These are phyloP conservation scores for Quercus cerris DNA, from an alignment of 306 rosid species.

Conservation along the genomic window DNA sequence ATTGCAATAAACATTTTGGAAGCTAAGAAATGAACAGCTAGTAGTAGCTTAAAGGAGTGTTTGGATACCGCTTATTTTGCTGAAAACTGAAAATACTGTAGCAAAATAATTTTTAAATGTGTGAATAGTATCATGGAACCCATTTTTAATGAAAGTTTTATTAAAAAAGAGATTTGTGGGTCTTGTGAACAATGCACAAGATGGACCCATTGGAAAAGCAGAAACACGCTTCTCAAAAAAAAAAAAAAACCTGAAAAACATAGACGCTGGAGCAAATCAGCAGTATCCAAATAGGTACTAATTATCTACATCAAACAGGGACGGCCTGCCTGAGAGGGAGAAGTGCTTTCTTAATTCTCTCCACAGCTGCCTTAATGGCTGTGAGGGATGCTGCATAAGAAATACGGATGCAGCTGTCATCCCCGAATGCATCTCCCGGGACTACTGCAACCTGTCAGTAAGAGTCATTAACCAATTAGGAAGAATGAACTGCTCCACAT, in stretches of 20 bases:
- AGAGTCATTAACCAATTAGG: conserved; percentile 6
- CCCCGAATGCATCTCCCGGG: conserved; percentile 92
- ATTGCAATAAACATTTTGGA: conserved; percentile 17
- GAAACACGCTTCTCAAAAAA: too few relatives aligned
- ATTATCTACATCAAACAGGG: conserved; percentile 31
- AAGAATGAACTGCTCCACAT: not conserved
- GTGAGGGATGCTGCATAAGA: conserved; percentile 87
- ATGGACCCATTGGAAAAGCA: too few relatives aligned
- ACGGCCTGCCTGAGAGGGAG: conserved; percentile 38
- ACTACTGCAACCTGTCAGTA: conserved; percentile 83
- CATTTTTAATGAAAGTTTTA: too few relatives aligned
- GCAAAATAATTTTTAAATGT: too few relatives aligned
- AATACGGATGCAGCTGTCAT: conserved; percentile 81
- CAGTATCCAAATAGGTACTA: not conserved
- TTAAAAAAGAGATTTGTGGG: too few relatives aligned
- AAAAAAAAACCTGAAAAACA: too few relatives aligned
- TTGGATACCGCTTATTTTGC: too few relatives aligned
- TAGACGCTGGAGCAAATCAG: too few relatives aligned
- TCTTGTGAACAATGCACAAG: too few relatives aligned
- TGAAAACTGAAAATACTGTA: too few relatives aligned
- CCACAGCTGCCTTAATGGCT: conserved; percentile 73
- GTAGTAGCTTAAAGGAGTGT: not conserved
- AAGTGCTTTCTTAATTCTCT: conserved; percentile 78
- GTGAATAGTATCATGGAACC: too few relatives aligned
- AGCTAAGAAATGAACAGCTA: conserved; percentile 19